Evolutionary conservation across 257 asterid genomes (phyloP), one percentile per base, ranked within the genome.

Genomic region (Solanum clarkiae): DNA sequence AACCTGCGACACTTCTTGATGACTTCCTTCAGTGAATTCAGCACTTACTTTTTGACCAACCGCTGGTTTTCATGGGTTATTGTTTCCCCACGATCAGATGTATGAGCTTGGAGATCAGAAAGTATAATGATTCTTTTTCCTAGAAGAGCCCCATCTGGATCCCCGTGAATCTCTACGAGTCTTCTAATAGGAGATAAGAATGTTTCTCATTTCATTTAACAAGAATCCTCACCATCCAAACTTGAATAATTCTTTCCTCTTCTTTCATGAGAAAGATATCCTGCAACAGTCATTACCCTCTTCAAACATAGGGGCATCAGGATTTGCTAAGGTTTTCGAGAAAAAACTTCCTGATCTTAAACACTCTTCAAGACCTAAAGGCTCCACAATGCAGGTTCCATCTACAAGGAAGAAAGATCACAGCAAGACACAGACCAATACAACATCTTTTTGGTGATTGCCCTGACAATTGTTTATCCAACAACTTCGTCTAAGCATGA

Each of bases 81-180:
- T 49, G 80, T 90, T 86, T 88, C 88, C 82, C 84, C 85, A 81
- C 72, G 71, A 80, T 83, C 26, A 70, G 29, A 88, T 80, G 47
- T 75, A 49, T 62, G 80, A 83, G 80, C 83, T 86, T 90, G 89
- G 86, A 86, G 84, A 81, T 83, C 74, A 80, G 87, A 85, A 84
- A 81, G 77, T 62, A 79, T 53, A 47, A 81, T 71, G 54, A 89
- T 77, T 81, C 84, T 82, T 72, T 86, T 91, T 84, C 94, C 99
- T 95, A 95, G 93, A 89, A 91, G 88, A 90, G 84, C 87, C 89
- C 91, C 92, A 86, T 82, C 80, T 81, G 75, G 80, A 86, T 70
- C 87, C 74, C 80, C 45, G 65, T 49, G 84, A 55, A 75, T 87
- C 69, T 68, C 79, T 71, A 22, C n/a, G 9, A 47, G 60, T 75